Conservation (phyloP, 768 basidiomycete genomes). For the Antrodiella citrinella region DNA sequence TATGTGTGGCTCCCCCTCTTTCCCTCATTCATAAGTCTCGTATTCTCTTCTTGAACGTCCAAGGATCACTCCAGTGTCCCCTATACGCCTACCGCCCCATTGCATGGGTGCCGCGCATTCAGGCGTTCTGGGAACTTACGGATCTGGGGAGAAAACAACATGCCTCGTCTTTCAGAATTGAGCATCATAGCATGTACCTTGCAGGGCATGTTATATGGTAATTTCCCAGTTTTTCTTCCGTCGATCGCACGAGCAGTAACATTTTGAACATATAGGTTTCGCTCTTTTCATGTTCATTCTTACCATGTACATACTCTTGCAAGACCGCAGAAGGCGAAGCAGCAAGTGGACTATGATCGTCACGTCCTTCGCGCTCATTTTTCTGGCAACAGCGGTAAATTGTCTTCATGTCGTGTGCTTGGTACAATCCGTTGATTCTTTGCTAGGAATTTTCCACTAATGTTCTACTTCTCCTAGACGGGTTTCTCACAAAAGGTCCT, state of each 20-base stretch:
- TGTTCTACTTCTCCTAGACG: constrained; percentile 6
- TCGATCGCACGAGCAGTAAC: not conserved
- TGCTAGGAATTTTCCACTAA: constrained; percentile 17
- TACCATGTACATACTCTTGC: constrained; percentile 17
- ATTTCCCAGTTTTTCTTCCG: not conserved
- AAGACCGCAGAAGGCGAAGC: constrained; percentile 10
- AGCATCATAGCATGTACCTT: constrained; percentile 14
- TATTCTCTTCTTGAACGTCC: no score
- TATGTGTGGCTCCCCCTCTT: no score
- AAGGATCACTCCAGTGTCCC: no score
- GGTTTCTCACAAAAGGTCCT: constrained; percentile 9
- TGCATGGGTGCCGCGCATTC: no score
- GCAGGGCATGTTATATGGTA: constrained; percentile 17
- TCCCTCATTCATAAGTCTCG: no score
- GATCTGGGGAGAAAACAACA: no score
- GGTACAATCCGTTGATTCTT: no score
- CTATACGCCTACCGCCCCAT: no score
- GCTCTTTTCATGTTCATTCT: constrained; percentile 18
- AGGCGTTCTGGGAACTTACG: no score
- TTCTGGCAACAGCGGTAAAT: constrained; percentile 15
- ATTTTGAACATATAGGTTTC: constrained; percentile 8
- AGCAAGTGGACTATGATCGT: constrained; percentile 13
- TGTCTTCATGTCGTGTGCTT: not conserved
- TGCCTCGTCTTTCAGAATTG: constrained; percentile 10
- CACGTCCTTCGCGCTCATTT: constrained; percentile 12